Evolutionary conservation across 2,329 filamentous ascomycete species (phyloP).

Genomic region (Tothia fuscella): DNA sequence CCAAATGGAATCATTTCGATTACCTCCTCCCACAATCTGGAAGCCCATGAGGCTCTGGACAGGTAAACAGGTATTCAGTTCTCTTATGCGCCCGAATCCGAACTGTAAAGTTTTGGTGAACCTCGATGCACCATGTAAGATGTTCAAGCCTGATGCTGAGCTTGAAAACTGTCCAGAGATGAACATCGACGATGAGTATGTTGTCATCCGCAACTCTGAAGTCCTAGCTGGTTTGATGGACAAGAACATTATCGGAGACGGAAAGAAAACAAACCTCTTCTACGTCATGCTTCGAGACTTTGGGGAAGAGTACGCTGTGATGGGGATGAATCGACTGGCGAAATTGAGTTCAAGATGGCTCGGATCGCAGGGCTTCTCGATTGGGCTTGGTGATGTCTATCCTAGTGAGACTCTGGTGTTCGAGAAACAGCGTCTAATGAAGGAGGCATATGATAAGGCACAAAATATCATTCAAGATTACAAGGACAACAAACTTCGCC

Average conservation of each 20-base stretch:
- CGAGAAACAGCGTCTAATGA: slow-evolving; percentile 65
- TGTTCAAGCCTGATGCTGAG: slow-evolving; percentile 53
- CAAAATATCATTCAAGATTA: slow-evolving; percentile 74
- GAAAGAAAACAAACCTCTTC: slow-evolving; percentile 96
- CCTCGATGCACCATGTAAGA: slow-evolving; percentile 81
- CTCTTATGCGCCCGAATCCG: slow-evolving; percentile 81
- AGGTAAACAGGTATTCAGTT: slow-evolving; percentile 89
- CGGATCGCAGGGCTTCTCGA: slow-evolving; percentile 86
- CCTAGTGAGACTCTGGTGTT: slow-evolving; percentile 59
- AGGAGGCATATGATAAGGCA: slow-evolving; percentile 66
- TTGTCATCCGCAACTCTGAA: slow-evolving; percentile 91
- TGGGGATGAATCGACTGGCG: slow-evolving; percentile 86
- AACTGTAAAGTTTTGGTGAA: slow-evolving; percentile 76
- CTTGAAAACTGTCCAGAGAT: slow-evolving; percentile 60
- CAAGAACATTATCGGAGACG: slow-evolving; percentile 91
- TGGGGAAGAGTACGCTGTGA: slow-evolving; percentile 75
- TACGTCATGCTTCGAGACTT: slow-evolving; percentile 95
- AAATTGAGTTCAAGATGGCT: slow-evolving; percentile 82
- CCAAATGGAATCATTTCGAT: slow-evolving; percentile 53
- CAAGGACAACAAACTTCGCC: slow-evolving; percentile 68
- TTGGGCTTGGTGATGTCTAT: slow-evolving; percentile 90
- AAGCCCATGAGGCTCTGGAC: slow-evolving; percentile 88
- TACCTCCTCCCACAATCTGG: slow-evolving; percentile 76
- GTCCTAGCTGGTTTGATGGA: slow-evolving; percentile 98
- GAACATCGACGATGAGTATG: slow-evolving; percentile 63